Base-by-base conservation (phyloP, 2,329 filamentous ascomycete species). In the Beauveria medogensis region DNA sequence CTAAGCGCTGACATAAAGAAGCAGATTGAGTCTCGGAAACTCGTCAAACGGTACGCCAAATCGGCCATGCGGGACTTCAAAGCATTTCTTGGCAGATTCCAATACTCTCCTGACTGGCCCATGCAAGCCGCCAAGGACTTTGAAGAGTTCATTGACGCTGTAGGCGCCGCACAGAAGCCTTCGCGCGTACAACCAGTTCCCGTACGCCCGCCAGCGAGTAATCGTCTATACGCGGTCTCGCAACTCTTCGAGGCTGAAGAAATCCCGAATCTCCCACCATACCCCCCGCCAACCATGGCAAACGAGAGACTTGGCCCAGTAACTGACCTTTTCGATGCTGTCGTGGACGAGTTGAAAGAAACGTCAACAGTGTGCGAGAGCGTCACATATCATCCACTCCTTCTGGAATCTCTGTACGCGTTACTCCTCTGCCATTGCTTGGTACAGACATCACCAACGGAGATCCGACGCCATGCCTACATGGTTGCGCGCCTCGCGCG, bases 361-460 rank as follows among this genome's bases (percentile, higher is more conserved):
- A 40, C 37, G 10, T 10, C 41, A 5, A n/a, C 50, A n/a, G 24
- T 28, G 24, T 71, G 68, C 53, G 73, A 75, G 60, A 67, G 63
- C 58, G 65, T 69, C 30, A 94, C 90, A 1, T 94, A 91, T 70
- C 91, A 95, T 68, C 91, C 91, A 0, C 80, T 94, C 9, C 79
- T 95, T 12, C 85, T 85, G 7, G 91, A 95, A 65, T 88, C 88
- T 1, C 80, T 95, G 0, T 90, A 95, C 71, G 87, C 86, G 5
- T 74, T 94, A 2, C 83, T 95, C 9, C 82, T 95, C 46, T 89
- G 87, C 65, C 91, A 95, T 72, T 83, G 83, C n/a, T 82, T 95
- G 10, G 75, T 90, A 8, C 90, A 93, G 72, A 95, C 91, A 0
- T 89, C 90, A 0, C 73, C 83, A 12, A 91, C 89, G 67, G 90